Evolutionary conservation across 768 basidiomycete species (phyloP).

Genomic region (Lactarius sp.): DNA sequence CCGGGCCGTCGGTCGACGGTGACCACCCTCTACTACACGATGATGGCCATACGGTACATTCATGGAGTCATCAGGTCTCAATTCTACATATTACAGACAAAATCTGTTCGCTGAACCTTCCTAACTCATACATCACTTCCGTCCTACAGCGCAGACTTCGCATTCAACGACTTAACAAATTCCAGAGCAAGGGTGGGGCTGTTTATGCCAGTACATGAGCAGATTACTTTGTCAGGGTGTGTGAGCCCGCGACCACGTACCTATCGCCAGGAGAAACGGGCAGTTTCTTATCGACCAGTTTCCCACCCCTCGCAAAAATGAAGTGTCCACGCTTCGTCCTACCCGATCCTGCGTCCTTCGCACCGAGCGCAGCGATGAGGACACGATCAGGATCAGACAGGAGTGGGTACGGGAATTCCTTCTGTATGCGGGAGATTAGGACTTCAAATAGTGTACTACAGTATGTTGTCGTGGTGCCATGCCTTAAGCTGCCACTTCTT

Average conservation of each 20-base stretch:
- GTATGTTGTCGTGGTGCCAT: conserved; percentile 23
- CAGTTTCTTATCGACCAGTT: conserved; percentile 76
- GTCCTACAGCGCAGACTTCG: conserved; percentile 5
- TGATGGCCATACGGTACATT: neutral
- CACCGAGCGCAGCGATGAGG: conserved; percentile 78
- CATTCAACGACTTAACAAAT: conserved; percentile 49
- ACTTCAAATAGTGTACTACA: neutral
- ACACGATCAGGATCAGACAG: conserved; percentile 84
- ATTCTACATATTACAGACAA: neutral
- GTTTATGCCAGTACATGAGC: neutral
- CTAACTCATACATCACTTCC: neutral
- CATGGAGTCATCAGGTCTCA: neutral
- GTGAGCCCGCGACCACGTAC: conserved; percentile 35
- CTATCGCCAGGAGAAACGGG: conserved; percentile 88
- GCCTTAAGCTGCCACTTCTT: conserved; percentile 86
- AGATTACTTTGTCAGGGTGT: neutral
- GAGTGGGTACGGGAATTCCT: conserved; percentile 78
- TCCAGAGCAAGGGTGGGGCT: conserved; percentile 64
- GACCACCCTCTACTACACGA: neutral
- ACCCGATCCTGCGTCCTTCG: conserved; percentile 49
- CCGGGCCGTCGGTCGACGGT: neutral
- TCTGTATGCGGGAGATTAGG: conserved; percentile 40
- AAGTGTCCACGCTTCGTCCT: conserved; percentile 92
- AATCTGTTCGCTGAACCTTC: neutral
- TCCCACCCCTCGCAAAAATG: conserved; percentile 88